A percentile compares a stretch with the other conserved stretches of the same genome.
These are phyloP conservation scores for Wickerhamomyces sp. DNA, from an alignment of 1,139 yeast species.

Conservation along the genomic window DNA sequence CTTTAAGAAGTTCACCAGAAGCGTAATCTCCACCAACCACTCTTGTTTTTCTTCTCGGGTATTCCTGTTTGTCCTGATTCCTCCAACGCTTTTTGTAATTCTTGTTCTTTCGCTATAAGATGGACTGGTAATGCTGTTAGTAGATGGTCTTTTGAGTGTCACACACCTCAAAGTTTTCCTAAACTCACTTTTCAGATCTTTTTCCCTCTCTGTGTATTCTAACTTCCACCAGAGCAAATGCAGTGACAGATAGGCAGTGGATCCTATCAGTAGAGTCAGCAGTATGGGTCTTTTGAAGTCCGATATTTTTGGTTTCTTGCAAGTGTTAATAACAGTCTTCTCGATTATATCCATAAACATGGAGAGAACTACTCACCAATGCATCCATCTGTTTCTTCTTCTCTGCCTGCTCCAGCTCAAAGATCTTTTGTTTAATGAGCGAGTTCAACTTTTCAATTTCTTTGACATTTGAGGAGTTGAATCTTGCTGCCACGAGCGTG, in stretches of 20 bases:
- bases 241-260: conserved; percentile 22
- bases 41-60: background rate
- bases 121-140: conserved; percentile 5
- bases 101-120: conserved; percentile 7
- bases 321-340: background rate
- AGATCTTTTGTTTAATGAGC: conserved; percentile 15
- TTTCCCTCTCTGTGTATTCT: conserved; percentile 27
- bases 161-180: too few relatives aligned
- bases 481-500: background rate
- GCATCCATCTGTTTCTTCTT: conserved; percentile 9
- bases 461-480: conserved; percentile 8
- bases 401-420: conserved; percentile 14
- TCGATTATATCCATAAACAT: too few relatives aligned
- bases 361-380: conserved; percentile 14
- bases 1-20: conserved; percentile 5
- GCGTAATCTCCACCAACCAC: conserved; percentile 6
- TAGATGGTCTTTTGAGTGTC: background rate
- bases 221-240: conserved; percentile 30
- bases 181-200: conserved; percentile 16
- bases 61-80: conserved; percentile 3
- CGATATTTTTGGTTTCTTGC: conserved; percentile 18
- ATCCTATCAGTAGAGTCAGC: conserved; percentile 13
- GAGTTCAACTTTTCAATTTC: conserved; percentile 19
- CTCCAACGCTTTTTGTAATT: conserved; percentile 4
- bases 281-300: conserved; percentile 20